Evolutionary conservation across 495 filamentous ascomycete genomes (phyloP), one percentile per base, ranked within the genome.

Genomic region (Daldinia grandis): DNA sequence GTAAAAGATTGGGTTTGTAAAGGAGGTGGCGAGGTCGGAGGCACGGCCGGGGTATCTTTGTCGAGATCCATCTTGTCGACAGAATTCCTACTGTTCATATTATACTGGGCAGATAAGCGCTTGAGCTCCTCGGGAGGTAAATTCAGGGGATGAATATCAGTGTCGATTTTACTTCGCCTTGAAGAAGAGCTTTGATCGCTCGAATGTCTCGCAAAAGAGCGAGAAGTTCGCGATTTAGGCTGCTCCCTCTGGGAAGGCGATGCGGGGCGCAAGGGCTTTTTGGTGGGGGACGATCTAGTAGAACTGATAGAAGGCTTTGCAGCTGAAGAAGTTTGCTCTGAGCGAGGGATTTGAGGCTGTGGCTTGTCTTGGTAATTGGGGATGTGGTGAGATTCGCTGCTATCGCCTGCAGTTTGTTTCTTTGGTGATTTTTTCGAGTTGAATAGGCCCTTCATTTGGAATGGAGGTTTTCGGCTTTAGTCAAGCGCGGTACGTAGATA

Each of bases 81-180:
- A 44, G 80, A 89, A 68, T 81, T 88, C 66, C 90, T 88, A 56
- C 83, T 85, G 78, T 86, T 88, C 76, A 87, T 87, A 70, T 88
- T 90, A 80, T 91, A 88, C 58, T 89, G 88, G 56, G 90, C 92
- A 44, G 91, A 87, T 55, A 87, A 78, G 61, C 90, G 89, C 78
- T 88, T 90, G 66, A 91, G 85, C 85, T 96, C 89, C 80, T 95
- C 92, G 40, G 92, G 93, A 3, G 90, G 93, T 33, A 95, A 87
- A 76, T 97, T 97, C 55, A 97, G 84, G 37, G 94, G 94, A 78
- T 97, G 94, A 7, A 85, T 86, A 68, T 93, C 87, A 55, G 84
- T 84, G 75, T 92, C 91, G 79, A 86, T 82, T 62, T 87, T 86
- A 77, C 83, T 80, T 31, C 78, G 72, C 56, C 82, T 77, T 30